Conservation (phyloP, 2,329 filamentous ascomycete species). For the Lachnellula suecica region DNA sequence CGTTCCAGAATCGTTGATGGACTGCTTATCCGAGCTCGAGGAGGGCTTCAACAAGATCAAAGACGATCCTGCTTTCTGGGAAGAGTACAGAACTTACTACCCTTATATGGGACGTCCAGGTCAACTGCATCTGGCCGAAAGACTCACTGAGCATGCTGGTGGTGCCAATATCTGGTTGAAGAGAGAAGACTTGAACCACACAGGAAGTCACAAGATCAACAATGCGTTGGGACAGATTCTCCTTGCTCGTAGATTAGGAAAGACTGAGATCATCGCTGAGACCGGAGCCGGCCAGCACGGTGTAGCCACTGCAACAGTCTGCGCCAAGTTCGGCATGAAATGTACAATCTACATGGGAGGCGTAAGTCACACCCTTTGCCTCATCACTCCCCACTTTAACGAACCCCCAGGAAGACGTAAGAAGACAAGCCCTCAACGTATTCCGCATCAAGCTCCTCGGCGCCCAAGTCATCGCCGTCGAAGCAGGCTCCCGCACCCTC, state of each 20-base stretch:
- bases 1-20: constrained; percentile 96
- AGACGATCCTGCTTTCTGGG: constrained; percentile 91
- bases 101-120: constrained; percentile 96
- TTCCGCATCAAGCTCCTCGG: constrained; percentile 98
- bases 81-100: constrained; percentile 94
- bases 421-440: constrained; percentile 93
- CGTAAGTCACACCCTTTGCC: constrained; percentile 22
- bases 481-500: constrained; percentile 81
- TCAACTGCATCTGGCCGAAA: constrained; percentile 83
- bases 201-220: constrained; percentile 99
- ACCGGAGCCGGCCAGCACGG: constrained; percentile 97
- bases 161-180: constrained; percentile 98
- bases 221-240: constrained; percentile 94
- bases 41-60: constrained; percentile 85
- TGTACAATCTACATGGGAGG: constrained; percentile 99
- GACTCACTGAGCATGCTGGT: constrained; percentile 83
- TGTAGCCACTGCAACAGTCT: constrained; percentile 95
- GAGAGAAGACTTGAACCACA: constrained; percentile 96
- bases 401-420: constrained; percentile 71
- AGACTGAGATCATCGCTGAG: constrained; percentile 96
- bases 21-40: constrained; percentile 89
- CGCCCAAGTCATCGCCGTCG: constrained; percentile 88
- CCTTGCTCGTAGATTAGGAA: constrained; percentile 80
- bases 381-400: constrained; percentile 8
- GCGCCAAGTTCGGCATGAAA: constrained; percentile 97